phyloP scores from a whole-genome alignment of 768 basidiomycete species.

The Hericium rajendrae region DNA sequence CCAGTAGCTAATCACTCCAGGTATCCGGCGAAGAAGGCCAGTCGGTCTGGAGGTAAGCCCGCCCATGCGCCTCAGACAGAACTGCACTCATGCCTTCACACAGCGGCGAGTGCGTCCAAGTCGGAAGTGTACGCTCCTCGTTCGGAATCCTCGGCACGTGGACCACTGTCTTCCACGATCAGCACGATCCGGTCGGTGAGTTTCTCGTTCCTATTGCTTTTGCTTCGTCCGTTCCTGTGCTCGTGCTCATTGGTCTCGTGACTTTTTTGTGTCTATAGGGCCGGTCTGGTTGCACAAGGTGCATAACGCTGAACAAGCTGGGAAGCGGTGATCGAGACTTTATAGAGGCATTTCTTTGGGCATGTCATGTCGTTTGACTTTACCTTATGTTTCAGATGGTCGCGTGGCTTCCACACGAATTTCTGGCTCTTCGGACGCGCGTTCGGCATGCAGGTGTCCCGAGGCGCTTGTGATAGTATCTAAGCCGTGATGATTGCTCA shows the following conservation, averaged over 20 bases:
- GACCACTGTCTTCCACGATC: constrained; percentile 41
- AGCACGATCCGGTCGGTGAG: constrained; percentile 37
- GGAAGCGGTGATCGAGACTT: no score
- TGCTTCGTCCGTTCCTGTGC: not conserved
- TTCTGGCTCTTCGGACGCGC: no score
- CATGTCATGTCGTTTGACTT: no score
- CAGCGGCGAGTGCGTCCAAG: constrained; percentile 53
- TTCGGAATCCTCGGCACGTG: constrained; percentile 49
- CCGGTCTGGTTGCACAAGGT: constrained; percentile 22
- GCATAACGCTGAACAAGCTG: no score
- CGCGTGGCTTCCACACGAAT: no score
- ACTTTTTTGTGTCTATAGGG: constrained; percentile 11
- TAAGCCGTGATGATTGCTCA: no score
- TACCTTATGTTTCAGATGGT: no score
- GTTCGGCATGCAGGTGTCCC: no score
- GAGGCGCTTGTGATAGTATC: no score
- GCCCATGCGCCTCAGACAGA: not conserved
- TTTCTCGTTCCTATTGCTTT: not conserved
- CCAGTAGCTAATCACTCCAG: not conserved
- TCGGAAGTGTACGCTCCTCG: constrained; percentile 49
- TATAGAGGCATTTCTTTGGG: no score
- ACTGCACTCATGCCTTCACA: not conserved
- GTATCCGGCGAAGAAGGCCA: constrained; percentile 15
- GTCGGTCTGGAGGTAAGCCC: constrained; percentile 18
- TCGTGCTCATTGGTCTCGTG: no score